These are phyloP conservation scores for Globisporangium nunn DNA, from an alignment of 352 stramenopile species.

Conservation along the genomic window DNA sequence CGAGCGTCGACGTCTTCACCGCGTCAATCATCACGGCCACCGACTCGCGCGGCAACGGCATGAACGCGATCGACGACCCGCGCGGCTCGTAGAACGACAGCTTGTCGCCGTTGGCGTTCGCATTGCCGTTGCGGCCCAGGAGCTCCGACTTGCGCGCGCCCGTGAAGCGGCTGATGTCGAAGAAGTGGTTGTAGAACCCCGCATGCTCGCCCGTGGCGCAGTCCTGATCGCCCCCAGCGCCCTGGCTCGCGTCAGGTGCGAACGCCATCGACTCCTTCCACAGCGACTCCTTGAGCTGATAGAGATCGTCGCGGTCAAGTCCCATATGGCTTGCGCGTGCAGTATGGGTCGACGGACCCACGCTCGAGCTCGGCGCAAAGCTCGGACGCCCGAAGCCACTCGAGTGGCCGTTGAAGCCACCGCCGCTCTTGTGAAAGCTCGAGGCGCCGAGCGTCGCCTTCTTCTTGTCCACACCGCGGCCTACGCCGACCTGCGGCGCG, in stretches of 20 bases:
- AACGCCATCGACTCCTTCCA: conserved; percentile 24
- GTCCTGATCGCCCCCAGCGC: conserved; percentile 4
- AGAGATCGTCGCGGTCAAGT: conserved; percentile 26
- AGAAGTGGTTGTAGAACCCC: conserved; percentile 30
- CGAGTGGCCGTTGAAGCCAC: conserved; percentile 3
- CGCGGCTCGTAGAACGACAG: conserved; percentile 9
- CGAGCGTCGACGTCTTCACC: conserved; percentile 36
- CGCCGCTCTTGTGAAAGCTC: not conserved
- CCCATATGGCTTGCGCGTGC: conserved; percentile 14
- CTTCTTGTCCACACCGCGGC: conserved; percentile 3
- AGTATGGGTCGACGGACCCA: conserved; percentile 4
- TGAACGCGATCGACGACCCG: conserved; percentile 18
- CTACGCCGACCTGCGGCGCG: conserved; percentile 5
- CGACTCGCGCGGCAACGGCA: conserved; percentile 44
- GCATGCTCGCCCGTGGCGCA: conserved; percentile 18
- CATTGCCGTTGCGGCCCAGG: not conserved
- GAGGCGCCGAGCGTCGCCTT: not conserved
- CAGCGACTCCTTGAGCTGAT: conserved; percentile 32
- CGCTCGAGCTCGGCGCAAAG: conserved; percentile 19
- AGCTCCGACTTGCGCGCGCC: conserved; percentile 5
- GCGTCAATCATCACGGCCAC: conserved; percentile 50
- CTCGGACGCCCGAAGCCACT: conserved; percentile 14
- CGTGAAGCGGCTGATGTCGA: conserved; percentile 25
- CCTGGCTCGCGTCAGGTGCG: conserved; percentile 3
- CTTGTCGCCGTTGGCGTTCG: not conserved